These are phyloP conservation scores for Spirogloea muscicola DNA, from an alignment of 139 green algal species.

Conservation along the genomic window DNA sequence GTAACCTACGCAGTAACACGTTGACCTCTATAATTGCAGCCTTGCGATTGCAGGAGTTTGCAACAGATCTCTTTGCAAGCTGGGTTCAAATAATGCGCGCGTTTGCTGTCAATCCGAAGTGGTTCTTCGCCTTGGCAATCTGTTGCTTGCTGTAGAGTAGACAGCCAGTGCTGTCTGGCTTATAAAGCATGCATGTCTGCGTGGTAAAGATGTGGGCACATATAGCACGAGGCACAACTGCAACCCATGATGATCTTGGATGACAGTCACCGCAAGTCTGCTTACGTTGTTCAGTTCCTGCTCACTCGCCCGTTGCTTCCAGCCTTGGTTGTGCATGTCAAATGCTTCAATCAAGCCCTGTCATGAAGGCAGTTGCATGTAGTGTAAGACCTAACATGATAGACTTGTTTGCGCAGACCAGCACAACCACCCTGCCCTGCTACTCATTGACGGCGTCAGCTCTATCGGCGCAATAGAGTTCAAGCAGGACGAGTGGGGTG, in stretches of 20 bases:
- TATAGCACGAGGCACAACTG: neutral
- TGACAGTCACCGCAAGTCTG: no score
- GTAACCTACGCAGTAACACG: no score
- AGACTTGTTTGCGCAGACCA: constrained; percentile 54
- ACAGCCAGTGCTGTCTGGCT: neutral
- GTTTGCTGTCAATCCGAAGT: neutral
- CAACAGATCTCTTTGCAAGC: neutral
- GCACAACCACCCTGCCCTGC: constrained; percentile 73
- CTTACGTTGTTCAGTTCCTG: neutral
- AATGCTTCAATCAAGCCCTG: neutral
- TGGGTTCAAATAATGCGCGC: neutral
- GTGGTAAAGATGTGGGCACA: neutral
- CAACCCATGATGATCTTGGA: no score
- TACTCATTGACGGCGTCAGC: constrained; percentile 89
- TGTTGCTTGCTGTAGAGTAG: neutral
- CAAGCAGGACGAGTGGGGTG: constrained; percentile 79
- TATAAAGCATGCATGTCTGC: neutral
- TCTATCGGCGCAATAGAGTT: constrained; percentile 92
- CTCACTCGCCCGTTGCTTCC: neutral
- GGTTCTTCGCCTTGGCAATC: neutral
- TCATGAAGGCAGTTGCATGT: neutral
- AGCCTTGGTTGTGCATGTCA: neutral
- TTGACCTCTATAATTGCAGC: no score
- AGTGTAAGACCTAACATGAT: neutral
- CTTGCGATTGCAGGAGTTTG: no score